Conservation (phyloP, 2,329 filamentous ascomycete species). For the Ophiostoma sp. region DNA sequence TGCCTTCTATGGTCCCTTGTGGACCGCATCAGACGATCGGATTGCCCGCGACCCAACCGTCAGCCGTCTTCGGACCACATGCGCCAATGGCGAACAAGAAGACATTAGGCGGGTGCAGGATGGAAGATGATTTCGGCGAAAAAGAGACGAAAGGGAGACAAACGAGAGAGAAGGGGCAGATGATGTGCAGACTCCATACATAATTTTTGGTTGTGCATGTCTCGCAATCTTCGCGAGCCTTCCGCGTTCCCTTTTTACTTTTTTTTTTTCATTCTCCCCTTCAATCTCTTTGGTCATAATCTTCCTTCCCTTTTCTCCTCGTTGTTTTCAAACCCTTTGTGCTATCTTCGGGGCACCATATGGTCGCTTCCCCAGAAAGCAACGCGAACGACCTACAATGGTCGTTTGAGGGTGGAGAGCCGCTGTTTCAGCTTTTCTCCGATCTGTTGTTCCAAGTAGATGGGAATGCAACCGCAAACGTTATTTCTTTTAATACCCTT, state of each 20-base stretch:
- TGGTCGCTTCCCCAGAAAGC: not conserved
- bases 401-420: not conserved
- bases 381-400: not conserved
- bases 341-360: not conserved
- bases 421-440: not conserved
- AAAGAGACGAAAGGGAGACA: not conserved
- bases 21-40: slow-evolving; percentile 1
- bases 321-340: not conserved
- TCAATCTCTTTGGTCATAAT: not conserved
- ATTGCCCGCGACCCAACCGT: not conserved
- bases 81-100: not conserved
- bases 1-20: not conserved
- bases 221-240: not conserved
- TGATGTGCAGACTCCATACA: not conserved
- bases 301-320: not conserved
- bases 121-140: too few species aligned
- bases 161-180: not conserved
- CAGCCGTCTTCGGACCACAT: not conserved
- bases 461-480: not conserved
- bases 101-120: not conserved
- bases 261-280: not conserved
- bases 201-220: not conserved
- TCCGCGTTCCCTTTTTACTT: not conserved
- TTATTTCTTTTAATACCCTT: not conserved
- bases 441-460: not conserved